These are phyloP conservation scores for Stagonosporopsis vannaccii DNA, from an alignment of 2,329 filamentous ascomycete species.

Conservation along the genomic window DNA sequence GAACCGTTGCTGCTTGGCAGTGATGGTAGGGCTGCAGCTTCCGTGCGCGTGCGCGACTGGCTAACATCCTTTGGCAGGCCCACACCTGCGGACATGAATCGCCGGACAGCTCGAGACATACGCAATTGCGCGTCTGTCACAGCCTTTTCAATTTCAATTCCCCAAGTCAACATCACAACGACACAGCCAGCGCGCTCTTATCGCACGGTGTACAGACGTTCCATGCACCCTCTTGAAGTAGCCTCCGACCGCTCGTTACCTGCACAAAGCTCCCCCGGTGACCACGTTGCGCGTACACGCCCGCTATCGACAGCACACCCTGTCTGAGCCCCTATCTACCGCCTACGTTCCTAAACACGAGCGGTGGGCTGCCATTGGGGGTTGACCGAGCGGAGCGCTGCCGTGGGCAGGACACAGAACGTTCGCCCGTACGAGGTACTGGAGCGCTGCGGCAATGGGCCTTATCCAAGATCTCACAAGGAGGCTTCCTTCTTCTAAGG, in stretches of 20 bases:
- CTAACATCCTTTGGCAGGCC: conserved; percentile 23
- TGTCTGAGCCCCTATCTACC: conserved; percentile 13
- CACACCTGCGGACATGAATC: conserved; percentile 15
- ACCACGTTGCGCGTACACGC: conserved; percentile 27
- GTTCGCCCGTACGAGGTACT: conserved; percentile 18
- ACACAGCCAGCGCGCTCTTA: conserved; percentile 4
- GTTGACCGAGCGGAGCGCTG: conserved; percentile 22
- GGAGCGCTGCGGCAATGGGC: conserved; percentile 21
- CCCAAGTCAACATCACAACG: conserved; percentile 7
- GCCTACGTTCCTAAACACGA: conserved; percentile 4
- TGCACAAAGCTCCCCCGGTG: conserved; percentile 22
- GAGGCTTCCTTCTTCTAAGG: conserved; percentile 54
- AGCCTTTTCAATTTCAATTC: conserved; percentile 18
- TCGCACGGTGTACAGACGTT: conserved; percentile 12
- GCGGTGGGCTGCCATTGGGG: conserved; percentile 21
- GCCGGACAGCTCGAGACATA: conserved; percentile 23
- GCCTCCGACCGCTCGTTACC: conserved; percentile 34
- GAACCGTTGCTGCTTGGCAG: conserved; percentile 4
- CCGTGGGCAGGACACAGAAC: conserved; percentile 20
- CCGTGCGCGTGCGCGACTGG: conserved; percentile 19
- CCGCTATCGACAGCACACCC: background rate
- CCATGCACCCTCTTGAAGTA: conserved; percentile 18
- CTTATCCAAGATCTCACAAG: conserved; percentile 49
- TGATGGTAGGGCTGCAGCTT: conserved; percentile 13
- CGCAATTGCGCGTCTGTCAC: conserved; percentile 30